phyloP scores from a whole-genome alignment of 2,329 filamentous ascomycete species.

The Pseudopithomyces maydicus region DNA sequence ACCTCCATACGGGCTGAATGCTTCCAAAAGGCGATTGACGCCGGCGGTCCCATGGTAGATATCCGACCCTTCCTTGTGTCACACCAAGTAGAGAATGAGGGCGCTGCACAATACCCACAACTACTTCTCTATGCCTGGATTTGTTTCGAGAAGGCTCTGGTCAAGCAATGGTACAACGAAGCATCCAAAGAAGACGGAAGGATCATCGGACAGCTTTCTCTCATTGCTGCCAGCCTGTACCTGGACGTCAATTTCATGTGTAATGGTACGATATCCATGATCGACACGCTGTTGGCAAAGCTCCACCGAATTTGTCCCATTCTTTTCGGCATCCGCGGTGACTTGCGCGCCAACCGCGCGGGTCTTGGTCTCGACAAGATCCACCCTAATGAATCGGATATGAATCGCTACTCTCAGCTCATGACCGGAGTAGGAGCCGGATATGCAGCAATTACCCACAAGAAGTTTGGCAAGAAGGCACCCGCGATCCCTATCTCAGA shows the following conservation, averaged over 20 bases:
- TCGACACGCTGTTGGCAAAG: conserved; percentile 88
- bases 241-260: conserved; percentile 70
- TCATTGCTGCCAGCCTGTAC: conserved; percentile 76
- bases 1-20: conserved; percentile 33
- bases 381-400: conserved; percentile 51
- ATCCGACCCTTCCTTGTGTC: conserved; percentile 44
- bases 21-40: conserved; percentile 29
- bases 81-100: conserved; percentile 34
- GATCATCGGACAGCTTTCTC: conserved; percentile 76
- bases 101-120: conserved; percentile 50
- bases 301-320: conserved; percentile 80
- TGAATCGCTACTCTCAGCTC: conserved; percentile 74
- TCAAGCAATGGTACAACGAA: conserved; percentile 62
- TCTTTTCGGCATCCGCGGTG: conserved; percentile 81
- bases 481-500: conserved; percentile 76
- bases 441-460: conserved; percentile 79
- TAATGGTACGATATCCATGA: conserved; percentile 67
- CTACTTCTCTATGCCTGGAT: conserved; percentile 72
- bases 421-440: conserved; percentile 86
- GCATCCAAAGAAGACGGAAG: conserved; percentile 43
- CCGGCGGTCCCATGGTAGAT: conserved; percentile 37
- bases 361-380: conserved; percentile 35
- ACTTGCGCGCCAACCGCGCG: conserved; percentile 65
- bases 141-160: conserved; percentile 73
- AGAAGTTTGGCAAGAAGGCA: conserved; percentile 67